Conservation (phyloP, 306 rosid species). For the Mucuna pruriens region DNA sequence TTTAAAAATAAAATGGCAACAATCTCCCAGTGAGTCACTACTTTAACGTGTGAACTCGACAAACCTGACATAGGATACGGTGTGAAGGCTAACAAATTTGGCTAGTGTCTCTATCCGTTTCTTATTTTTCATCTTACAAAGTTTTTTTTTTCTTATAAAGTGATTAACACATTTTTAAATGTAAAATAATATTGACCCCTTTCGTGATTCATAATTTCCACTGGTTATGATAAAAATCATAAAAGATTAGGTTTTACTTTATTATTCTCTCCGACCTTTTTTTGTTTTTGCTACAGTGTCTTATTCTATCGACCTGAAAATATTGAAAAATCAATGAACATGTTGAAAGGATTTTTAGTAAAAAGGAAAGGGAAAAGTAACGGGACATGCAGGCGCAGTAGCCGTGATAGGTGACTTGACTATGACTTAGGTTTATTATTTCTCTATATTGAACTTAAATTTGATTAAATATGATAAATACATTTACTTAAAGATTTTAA, state of each 20-base stretch:
- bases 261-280: neutral
- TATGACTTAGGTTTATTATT: neutral
- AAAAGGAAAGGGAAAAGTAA: neutral
- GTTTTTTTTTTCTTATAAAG: neutral
- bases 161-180: neutral
- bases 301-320: neutral
- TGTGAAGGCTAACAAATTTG: neutral
- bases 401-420: neutral
- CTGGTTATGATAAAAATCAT: neutral
- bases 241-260: neutral
- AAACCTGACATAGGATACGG: neutral
- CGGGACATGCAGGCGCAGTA: neutral
- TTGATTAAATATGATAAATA: neutral
- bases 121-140: neutral
- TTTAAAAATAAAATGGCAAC: neutral
- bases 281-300: neutral
- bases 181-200: neutral
- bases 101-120: neutral
- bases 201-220: neutral
- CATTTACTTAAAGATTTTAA: neutral
- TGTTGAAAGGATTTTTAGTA: neutral
- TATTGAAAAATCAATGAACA: neutral
- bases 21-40: neutral
- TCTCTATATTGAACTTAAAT: neutral
- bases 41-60: conserved; percentile 19